Evolutionary conservation across 164 flowering plant genomes (phyloP), one percentile per base, ranked within the genome.

Genomic region (Santalum album): DNA sequence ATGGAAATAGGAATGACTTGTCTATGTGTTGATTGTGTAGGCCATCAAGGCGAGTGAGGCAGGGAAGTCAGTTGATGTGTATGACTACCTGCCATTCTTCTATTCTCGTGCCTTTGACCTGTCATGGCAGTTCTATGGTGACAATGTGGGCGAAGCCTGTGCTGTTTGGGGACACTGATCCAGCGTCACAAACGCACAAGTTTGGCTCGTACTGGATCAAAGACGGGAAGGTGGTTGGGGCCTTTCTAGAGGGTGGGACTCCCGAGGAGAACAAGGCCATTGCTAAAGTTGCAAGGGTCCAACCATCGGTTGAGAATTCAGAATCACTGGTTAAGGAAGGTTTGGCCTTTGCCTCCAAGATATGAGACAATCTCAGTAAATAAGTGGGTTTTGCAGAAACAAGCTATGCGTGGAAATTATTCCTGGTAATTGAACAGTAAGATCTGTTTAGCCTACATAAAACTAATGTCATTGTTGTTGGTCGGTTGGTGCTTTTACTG

Each of bases 111-210:
- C 92, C 38, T 94, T 94, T 36, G 84, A 85, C 69, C 77, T 94
- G 23, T 82, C 97, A 11, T 94, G 99, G 99, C 97, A 90, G 59
- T 94, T 94, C 74, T 87, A 90, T 42, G 99, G 99, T 20, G 99
- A 94, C 78, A 94, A 90, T 58, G 97, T 86, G 9, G 97, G 97
- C 14, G 97, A 86, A 1, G 60, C n/a, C 86, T 0, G 95, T 94
- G 39, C 46, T 90, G 15, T 94, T 87, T 58, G 99, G 99, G 1
- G 88, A 90, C 72, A 75, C 51, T 63, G 57, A 75, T 61, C 90
- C 96, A n/a, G 27, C 73, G 26, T 70, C 90, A 16, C 54, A 81
- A 2, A 74, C 70, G 22, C 75, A 78, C 57, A 89, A 94, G 72
- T 94, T 94, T 42, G 99, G 99, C 25, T 24, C 92, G 4, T 94